Percentiles rank a stretch among this genome's conserved stretches.
phyloP scores from a whole-genome alignment of 2,329 filamentous ascomycete species.

The Beauveria medogensis region DNA sequence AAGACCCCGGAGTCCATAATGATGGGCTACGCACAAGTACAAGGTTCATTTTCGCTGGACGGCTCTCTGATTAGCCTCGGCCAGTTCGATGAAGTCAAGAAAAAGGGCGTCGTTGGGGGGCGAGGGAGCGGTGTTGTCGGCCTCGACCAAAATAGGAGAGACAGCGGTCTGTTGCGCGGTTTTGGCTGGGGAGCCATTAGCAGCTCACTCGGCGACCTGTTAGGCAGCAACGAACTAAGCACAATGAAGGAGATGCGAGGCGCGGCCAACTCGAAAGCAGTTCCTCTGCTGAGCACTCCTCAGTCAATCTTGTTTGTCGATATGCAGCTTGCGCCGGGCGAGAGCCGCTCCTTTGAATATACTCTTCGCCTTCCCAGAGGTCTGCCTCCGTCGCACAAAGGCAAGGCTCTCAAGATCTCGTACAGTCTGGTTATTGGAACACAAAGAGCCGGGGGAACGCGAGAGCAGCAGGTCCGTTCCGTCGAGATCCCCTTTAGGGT shows the following conservation, averaged over 20 bases:
- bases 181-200: constrained; percentile 86
- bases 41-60: constrained; percentile 85
- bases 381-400: constrained; percentile 83
- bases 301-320: constrained; percentile 96
- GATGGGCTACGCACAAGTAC: constrained; percentile 96
- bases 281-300: constrained; percentile 87
- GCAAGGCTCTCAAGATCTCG: constrained; percentile 86
- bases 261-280: constrained; percentile 73
- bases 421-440: constrained; percentile 91
- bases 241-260: constrained; percentile 94
- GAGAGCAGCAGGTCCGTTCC: constrained; percentile 78
- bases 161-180: constrained; percentile 71
- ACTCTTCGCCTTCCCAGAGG: constrained; percentile 78
- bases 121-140: constrained; percentile 83
- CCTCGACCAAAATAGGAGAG: constrained; percentile 62
- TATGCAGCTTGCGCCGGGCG: constrained; percentile 74
- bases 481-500: constrained; percentile 90
- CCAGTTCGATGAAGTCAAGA: constrained; percentile 91
- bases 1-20: constrained; percentile 70
- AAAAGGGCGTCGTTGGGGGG: constrained; percentile 81
- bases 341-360: constrained; percentile 83
- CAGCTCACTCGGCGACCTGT: constrained; percentile 76
- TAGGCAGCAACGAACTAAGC: constrained; percentile 82
- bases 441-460: constrained; percentile 70
- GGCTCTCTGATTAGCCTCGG: constrained; percentile 82